These are phyloP conservation scores for Rhizopogon vesiculosus DNA, from an alignment of 768 basidiomycete species.

Conservation along the genomic window DNA sequence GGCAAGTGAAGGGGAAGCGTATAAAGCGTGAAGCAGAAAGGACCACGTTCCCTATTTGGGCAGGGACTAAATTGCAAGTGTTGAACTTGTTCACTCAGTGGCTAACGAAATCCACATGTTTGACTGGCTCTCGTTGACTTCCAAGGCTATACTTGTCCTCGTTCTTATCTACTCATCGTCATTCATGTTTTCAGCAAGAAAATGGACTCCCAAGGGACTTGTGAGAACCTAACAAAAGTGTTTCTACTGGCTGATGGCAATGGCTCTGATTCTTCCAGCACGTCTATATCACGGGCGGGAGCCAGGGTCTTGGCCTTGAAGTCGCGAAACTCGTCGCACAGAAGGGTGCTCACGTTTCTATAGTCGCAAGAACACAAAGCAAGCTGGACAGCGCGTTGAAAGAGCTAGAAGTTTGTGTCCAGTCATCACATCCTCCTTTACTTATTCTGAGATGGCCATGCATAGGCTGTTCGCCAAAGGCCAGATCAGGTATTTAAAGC, in stretches of 20 bases:
- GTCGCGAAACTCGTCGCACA: constrained; percentile 62
- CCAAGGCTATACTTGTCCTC: not conserved
- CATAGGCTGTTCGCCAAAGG: constrained; percentile 46
- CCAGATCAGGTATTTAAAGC: constrained; percentile 58
- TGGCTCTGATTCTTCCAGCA: constrained; percentile 45
- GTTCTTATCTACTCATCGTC: constrained; percentile 1
- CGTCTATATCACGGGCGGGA: constrained; percentile 82
- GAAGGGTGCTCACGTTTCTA: constrained; percentile 78
- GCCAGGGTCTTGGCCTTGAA: constrained; percentile 73
- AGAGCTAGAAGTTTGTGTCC: constrained; percentile 55
- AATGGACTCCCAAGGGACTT: constrained; percentile 22
- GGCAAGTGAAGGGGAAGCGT: not conserved
- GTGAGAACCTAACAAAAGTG: not conserved
- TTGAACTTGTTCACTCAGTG: too few relatives aligned
- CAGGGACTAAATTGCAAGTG: not conserved
- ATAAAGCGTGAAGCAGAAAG: not conserved
- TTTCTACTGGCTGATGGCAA: not conserved
- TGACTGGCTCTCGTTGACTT: not conserved
- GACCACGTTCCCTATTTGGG: too few relatives aligned
- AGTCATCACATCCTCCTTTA: not conserved
- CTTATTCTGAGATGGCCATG: not conserved
- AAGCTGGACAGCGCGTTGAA: constrained; percentile 57
- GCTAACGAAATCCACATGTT: not conserved
- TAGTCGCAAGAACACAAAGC: constrained; percentile 72
- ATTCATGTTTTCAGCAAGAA: constrained; percentile 18